Base-by-base conservation (phyloP, 805 yeast species). In the Sungouiella thailandica region DNA sequence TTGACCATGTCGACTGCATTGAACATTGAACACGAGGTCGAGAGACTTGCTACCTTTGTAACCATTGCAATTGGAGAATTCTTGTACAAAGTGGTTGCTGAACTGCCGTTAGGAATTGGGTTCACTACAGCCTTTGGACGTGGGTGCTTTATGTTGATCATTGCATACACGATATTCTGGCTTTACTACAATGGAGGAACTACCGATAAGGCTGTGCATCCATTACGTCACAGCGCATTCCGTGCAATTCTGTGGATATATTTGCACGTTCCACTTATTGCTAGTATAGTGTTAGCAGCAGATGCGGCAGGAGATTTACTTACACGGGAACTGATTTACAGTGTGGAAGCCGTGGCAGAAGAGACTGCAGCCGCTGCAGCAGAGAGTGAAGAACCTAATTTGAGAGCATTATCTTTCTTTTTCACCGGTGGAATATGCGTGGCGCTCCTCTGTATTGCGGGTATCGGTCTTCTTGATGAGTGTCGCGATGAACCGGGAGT, bases 11-110 rank as follows among this genome's bases (percentile, higher is more conserved):
- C 80, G 8, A 76, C 85, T 0, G 84, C 84, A 1, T 50, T 78
- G 39, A 77, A 76, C 47, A 74, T 80, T 36, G 83, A 78, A 43
- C 84, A 79, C 47, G 83, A 78, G 48, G 80, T 76, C 17, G 85
- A 80, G 47, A 52, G 85, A 35, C 66, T 62, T 45, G 65, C 72
- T 2, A 74, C 78, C 0, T 79, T 79, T 47, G 77, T 65, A 34
- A 68, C 78, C 43, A 78, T 80, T 53, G 83, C 82, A 4, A 65
- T 79, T 41, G 85, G 85, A 23, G 84, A 78, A 42, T 78, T 76
- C 42, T 54, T 78, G 10, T 76, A 70, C 46, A 70, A 68, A 25
- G 58, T 74, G 7, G 80, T 76, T 6, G 72, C 77, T 2, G 52
- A 54, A 0, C 57, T 64, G n/a, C 72, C 76, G 0, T 61, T 75